phyloP scores from a whole-genome alignment of 345 rosid species.

The Eucalyptus caleyi region DNA sequence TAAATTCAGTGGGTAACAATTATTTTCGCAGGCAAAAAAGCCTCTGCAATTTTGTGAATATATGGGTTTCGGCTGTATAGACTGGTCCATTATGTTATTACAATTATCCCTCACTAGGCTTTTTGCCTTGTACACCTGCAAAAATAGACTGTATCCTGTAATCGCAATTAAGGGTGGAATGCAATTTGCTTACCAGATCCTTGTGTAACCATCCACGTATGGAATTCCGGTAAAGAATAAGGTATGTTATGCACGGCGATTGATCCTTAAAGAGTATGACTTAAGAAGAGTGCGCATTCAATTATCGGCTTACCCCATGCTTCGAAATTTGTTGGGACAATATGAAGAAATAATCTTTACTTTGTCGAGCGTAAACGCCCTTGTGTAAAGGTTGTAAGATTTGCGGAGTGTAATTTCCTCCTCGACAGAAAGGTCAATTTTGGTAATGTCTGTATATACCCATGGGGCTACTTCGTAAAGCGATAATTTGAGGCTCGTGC shows the following conservation, averaged over 20 bases:
- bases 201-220: background rate
- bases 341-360: background rate
- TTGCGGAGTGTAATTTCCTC: background rate
- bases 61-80: background rate
- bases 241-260: background rate
- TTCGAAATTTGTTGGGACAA: background rate
- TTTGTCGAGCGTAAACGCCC: background rate
- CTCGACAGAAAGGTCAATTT: background rate
- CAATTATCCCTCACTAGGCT: background rate
- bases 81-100: background rate
- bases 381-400: background rate
- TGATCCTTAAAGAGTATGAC: background rate
- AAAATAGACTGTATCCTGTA: background rate
- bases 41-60: constrained; percentile 46
- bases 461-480: background rate
- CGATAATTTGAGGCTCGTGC: background rate
- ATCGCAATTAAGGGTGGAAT: background rate
- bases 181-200: background rate
- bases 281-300: background rate
- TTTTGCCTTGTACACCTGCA: background rate
- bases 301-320: background rate
- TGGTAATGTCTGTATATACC: background rate
- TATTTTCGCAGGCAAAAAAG: constrained; percentile 29
- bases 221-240: background rate
- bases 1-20: constrained; percentile 14